These are phyloP conservation scores for Calonectria pseudoreteaudii DNA, from an alignment of 2,329 filamentous ascomycete genomes.

Conservation along the genomic window DNA sequence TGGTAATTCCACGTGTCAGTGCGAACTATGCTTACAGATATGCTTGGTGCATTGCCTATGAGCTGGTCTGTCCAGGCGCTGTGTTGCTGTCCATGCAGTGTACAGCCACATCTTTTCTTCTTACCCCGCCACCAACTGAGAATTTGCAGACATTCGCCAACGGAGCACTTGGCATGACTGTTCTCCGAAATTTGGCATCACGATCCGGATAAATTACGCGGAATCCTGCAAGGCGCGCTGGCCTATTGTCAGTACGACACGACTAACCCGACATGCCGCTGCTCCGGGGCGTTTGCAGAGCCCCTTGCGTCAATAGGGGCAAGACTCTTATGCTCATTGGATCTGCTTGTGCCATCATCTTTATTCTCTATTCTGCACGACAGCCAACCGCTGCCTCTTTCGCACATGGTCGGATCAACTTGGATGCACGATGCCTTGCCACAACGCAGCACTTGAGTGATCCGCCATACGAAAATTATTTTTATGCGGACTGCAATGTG, in stretches of 20 bases:
- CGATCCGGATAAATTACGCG: neutral
- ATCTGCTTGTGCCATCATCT: neutral
- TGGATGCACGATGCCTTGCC: neutral
- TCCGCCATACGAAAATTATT: slow-evolving; percentile 72
- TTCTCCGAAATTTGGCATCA: neutral
- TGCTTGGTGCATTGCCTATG: neutral
- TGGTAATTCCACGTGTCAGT: neutral
- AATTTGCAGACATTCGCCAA: neutral
- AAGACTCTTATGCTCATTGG: neutral
- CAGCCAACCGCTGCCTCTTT: neutral
- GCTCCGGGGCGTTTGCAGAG: neutral
- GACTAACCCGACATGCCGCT: neutral
- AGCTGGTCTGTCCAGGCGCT: neutral
- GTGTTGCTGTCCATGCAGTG: neutral
- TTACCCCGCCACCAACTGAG: neutral
- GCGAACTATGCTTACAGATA: neutral
- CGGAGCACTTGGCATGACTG: neutral
- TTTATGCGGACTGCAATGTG: slow-evolving; percentile 73
- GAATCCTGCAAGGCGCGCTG: neutral
- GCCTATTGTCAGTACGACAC: neutral
- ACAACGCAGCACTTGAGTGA: slow-evolving; percentile 56
- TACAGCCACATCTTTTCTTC: neutral
- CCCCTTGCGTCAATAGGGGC: neutral
- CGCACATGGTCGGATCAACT: neutral
- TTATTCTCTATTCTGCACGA: neutral